Percentiles rank a stretch among this genome's conserved stretches.
phyloP scores from a whole-genome alignment of 371 early-diverging fungal genomes.

The Mucor indicus region DNA sequence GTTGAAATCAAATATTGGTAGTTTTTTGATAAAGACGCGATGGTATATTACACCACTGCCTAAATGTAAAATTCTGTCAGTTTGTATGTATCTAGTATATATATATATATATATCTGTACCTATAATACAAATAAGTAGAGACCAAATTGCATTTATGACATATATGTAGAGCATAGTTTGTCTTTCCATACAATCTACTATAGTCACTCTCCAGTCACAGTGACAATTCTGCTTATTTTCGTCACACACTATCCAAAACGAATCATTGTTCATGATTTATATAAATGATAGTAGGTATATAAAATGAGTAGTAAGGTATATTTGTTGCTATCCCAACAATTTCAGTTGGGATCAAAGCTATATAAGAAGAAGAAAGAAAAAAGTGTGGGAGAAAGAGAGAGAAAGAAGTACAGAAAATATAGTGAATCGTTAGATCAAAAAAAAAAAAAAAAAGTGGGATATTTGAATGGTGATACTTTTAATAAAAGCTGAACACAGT shows the following conservation, averaged over 20 bases:
- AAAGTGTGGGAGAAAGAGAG: neutral
- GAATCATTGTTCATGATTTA: neutral
- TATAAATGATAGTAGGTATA: too few relatives aligned
- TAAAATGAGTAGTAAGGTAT: too few relatives aligned
- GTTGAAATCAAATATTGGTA: constrained; percentile 20
- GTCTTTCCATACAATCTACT: constrained; percentile 20
- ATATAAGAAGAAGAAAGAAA: neutral
- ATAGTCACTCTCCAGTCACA: constrained; percentile 39
- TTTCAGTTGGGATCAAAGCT: too few relatives aligned
- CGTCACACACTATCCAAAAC: constrained; percentile 35
- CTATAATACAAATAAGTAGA: constrained; percentile 15
- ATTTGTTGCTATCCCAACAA: too few relatives aligned
- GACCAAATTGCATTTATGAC: constrained; percentile 21
- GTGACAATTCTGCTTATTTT: constrained; percentile 20
- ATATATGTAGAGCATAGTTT: constrained; percentile 23
- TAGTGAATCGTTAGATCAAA: neutral
- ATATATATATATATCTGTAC: constrained; percentile 12
- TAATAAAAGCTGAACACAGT: too few relatives aligned
- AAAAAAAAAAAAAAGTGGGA: neutral
- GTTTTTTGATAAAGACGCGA: constrained; percentile 17
- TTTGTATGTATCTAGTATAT: neutral
- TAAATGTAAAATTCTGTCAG: neutral
- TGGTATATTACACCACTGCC: constrained; percentile 16
- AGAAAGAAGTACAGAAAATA: neutral
- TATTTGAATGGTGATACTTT: too few relatives aligned